Conservation (phyloP, 1,284 basidiomycete species). For the Ceratobasidium sp. region DNA sequence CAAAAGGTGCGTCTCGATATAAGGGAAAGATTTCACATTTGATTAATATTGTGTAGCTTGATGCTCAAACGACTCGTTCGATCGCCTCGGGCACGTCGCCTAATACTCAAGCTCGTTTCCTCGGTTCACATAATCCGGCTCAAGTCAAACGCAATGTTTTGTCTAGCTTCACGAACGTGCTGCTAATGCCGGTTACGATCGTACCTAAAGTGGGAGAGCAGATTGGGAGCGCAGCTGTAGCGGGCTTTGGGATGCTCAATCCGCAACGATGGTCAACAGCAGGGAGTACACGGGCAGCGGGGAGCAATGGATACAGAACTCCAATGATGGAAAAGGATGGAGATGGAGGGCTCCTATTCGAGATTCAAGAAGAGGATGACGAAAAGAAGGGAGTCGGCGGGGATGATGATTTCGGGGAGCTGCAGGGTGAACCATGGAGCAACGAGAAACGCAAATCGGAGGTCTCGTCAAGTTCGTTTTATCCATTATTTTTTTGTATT, state of each 20-base stretch:
- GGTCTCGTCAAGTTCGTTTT: conserved; percentile 9
- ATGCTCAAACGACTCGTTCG: conserved; percentile 19
- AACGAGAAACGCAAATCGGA: conserved; percentile 34
- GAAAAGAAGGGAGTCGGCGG: conserved; percentile 32
- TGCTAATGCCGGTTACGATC: conserved; percentile 93
- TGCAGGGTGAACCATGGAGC: conserved; percentile 24
- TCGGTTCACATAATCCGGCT: conserved; percentile 87
- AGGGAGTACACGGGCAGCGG: conserved; percentile 54
- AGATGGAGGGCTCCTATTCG: conserved; percentile 63
- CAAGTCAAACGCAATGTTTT: conserved; percentile 92
- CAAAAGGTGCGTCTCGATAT: conserved; percentile 59
- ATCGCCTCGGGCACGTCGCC: conserved; percentile 18
- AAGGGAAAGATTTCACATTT: too few relatives aligned
- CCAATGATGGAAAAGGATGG: conserved; percentile 47
- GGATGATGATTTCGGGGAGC: conserved; percentile 34
- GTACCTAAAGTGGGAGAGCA: conserved; percentile 79
- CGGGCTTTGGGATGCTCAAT: conserved; percentile 86
- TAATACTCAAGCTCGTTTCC: conserved; percentile 66
- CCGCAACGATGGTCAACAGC: conserved; percentile 74
- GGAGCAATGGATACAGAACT: conserved; percentile 38
- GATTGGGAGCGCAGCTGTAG: conserved; percentile 80
- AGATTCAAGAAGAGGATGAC: conserved; percentile 65
- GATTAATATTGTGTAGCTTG: too few relatives aligned
- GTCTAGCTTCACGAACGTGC: conserved; percentile 87
- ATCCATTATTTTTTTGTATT: not conserved